phyloP scores from a whole-genome alignment of 2,329 filamentous ascomycete species.

The Penicillium sp. region DNA sequence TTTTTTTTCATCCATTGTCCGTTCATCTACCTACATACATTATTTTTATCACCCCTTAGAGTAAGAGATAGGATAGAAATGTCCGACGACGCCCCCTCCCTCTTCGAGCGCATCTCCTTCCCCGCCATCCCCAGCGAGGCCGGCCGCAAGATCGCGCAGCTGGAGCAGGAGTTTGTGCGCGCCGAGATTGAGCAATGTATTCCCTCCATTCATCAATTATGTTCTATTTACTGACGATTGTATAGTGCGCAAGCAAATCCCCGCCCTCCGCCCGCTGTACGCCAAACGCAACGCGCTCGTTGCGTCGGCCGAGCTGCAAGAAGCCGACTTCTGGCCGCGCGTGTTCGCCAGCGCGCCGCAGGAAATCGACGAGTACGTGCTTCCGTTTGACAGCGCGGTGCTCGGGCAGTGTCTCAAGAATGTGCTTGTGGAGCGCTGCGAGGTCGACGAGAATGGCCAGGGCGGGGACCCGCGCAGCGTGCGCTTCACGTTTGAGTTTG shows the following conservation, averaged over 20 bases:
- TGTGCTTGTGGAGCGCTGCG: slow-evolving; percentile 74
- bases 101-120: slow-evolving; percentile 31
- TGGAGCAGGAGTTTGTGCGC: slow-evolving; percentile 81
- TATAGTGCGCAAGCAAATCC: slow-evolving; percentile 68
- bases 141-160: slow-evolving; percentile 60
- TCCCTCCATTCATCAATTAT: too few relatives aligned
- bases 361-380: slow-evolving; percentile 84
- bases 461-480: slow-evolving; percentile 75
- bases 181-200: slow-evolving; percentile 81
- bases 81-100: slow-evolving; percentile 23
- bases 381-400: slow-evolving; percentile 67
- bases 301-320: slow-evolving; percentile 55
- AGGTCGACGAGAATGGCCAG: slow-evolving; percentile 56
- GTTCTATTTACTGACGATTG: not conserved
- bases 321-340: slow-evolving; percentile 85
- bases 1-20: too few relatives aligned
- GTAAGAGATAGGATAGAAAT: not conserved
- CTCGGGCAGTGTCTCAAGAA: slow-evolving; percentile 65
- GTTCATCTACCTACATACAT: too few relatives aligned
- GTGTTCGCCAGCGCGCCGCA: slow-evolving; percentile 82
- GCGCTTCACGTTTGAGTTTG: slow-evolving; percentile 72
- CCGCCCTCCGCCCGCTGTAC: slow-evolving; percentile 67
- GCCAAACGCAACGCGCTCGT: slow-evolving; percentile 69
- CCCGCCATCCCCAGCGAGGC: slow-evolving; percentile 46
- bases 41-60: not conserved